Base-by-base conservation (phyloP, 805 yeast genomes). In the Hanseniaspora singularis region DNA sequence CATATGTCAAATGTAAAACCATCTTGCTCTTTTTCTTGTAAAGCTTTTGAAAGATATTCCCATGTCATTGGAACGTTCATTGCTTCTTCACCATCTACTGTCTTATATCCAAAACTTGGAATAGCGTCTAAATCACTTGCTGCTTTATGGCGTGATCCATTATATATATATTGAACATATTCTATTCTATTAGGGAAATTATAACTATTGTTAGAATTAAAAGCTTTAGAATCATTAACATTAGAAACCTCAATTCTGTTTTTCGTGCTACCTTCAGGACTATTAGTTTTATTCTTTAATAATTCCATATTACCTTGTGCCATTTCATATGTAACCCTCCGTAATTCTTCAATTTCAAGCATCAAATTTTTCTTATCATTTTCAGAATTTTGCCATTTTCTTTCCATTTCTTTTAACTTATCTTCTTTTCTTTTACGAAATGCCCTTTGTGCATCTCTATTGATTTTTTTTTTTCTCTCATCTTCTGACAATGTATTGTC, bases 401-500 rank as follows among this genome's bases (percentile, higher is more conserved):
- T 63, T 53, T 81, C 79, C 36, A 85, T 66, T 54, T 80, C 87
- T 57, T 78, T 79, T 51, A 81, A 62, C 54, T 73, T 77, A 42
- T 75, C 74, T 59, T 82, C 92, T 60, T 81, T 82, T 41, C 94
- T 74, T 61, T 83, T 88, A 51, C 94, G 67, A 62, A 82, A 85
- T 2, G 94, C 94, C 53, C 87, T 68, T 63, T 85, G 95, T 1
- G 94, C 94, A 10, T 88, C 88, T 55, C 94, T 68, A 58, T 84
- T 83, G 59, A 81, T 92, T 2, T 85, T 86, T 57, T 77, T 81
- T 44, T 83, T 71, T 59, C 75, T 77, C 52, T 71, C 65, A 16
- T 69, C 70, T 5, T 74, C 54, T 50, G 28, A 28, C 15, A 40
- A 34, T 4, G 14, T 31, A 16, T 15, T 26, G 20, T 41, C 30